These are phyloP conservation scores for Ceratobasidium sp. DNA, from an alignment of 1,284 basidiomycete species.

Conservation along the genomic window DNA sequence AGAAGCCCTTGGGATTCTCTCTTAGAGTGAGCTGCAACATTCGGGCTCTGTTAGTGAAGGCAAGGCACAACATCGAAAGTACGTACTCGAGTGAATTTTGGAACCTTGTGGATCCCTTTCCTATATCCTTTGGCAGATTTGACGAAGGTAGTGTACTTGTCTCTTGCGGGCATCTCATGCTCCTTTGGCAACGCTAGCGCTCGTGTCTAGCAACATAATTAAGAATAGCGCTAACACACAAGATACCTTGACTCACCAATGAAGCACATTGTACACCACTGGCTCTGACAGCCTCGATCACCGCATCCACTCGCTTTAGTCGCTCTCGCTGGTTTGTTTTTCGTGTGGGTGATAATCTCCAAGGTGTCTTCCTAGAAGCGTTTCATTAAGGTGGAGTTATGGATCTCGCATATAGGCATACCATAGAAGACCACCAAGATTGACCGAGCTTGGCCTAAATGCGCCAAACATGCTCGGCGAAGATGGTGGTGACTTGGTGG, in stretches of 20 bases:
- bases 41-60: not conserved
- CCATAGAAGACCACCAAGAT: constrained; percentile 82
- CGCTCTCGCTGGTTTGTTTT: constrained; percentile 91
- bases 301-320: constrained; percentile 91
- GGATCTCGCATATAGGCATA: constrained; percentile 52
- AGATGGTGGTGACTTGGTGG: constrained; percentile 6
- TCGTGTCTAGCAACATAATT: constrained; percentile 59
- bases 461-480: constrained; percentile 73
- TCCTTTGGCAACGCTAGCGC: constrained; percentile 87
- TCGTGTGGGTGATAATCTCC: constrained; percentile 89
- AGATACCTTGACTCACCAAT: constrained; percentile 65
- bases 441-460: constrained; percentile 73
- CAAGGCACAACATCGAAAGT: not conserved
- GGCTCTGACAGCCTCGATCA: constrained; percentile 86
- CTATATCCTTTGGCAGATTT: constrained; percentile 78
- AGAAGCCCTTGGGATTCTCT: constrained; percentile 47
- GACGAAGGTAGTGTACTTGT: constrained; percentile 96
- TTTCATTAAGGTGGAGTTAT: not conserved
- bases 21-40: constrained; percentile 43
- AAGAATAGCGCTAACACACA: too few species aligned
- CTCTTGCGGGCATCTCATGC: constrained; percentile 84
- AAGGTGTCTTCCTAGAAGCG: constrained; percentile 86
- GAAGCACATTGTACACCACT: constrained; percentile 82
- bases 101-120: constrained; percentile 96
- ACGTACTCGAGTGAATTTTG: constrained; percentile 91